Base-by-base conservation (phyloP, 768 basidiomycete species). In the Termitomyces heimii region DNA sequence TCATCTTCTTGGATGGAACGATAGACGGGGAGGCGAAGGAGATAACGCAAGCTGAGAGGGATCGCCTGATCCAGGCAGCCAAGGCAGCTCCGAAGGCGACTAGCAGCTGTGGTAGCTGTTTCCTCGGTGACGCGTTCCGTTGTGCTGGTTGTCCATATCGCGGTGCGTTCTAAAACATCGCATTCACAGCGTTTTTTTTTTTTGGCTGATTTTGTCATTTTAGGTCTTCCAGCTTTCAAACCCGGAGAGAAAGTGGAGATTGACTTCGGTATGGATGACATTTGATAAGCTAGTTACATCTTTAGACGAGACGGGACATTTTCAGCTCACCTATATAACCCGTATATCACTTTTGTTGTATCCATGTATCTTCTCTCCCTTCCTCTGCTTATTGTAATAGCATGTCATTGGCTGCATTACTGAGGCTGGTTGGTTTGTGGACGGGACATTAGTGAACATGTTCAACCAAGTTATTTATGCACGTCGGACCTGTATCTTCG, bases 171-270 rank as follows among this genome's bases (percentile, higher is more conserved):
- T 39, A 24, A n/a, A 59, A 20, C n/a, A 16, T 54, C 50, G 39
- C 35, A 50, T 44, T 31, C 2, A 13, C 31, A 46, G 10, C 5
- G 12, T n/a, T 20, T 35, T 54, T 39, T n/a, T 20, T 35, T 54
- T 39, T 54, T 60, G 39, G 58, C 29, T 59, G 39, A 59, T 44
- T 22, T 7, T 60, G 24, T 59, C 48, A 20, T 42, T 55, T n/a
- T 64, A 98, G 96, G 97, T 63, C 81, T 98, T 29, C 97, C 97
- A 46, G 93, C 96, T 13, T 98, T 99, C 78, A 91, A 96, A 71
- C 96, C 97, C 2, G 97, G 97, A 55, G 94, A 98, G 77, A 96
- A 98, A 76, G 94, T 99, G 28, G 88, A 93, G 77, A 91, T 95
- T 59, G 83, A 89, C 67, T 80, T 94, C 59, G 83, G 81, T 51